These are phyloP conservation scores for Debaryomyces nepalensis DNA, from an alignment of 1,139 yeast species.

Conservation along the genomic window DNA sequence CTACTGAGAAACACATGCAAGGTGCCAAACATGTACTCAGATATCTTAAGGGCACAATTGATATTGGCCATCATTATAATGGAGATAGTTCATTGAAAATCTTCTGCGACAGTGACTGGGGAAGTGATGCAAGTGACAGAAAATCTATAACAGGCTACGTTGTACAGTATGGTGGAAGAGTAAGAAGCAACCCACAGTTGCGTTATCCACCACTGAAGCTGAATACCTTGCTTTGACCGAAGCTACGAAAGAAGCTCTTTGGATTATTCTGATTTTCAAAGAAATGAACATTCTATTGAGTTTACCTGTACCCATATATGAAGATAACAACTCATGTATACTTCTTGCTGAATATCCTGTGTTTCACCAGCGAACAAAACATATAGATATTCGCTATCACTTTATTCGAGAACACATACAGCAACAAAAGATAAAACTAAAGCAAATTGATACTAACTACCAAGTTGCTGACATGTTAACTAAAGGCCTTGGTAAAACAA, in stretches of 20 bases:
- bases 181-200: conserved; percentile 18
- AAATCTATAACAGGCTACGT: conserved; percentile 17
- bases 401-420: neutral
- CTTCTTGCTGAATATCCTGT: neutral
- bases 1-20: neutral
- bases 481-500: neutral
- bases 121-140: conserved; percentile 7
- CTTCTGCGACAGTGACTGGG: conserved; percentile 10
- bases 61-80: neutral
- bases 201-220: conserved; percentile 20
- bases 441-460: neutral
- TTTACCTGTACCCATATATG: too few species aligned
- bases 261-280: conserved; percentile 12
- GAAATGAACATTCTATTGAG: too few species aligned
- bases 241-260: conserved; percentile 18
- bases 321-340: conserved; percentile 1
- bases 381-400: neutral
- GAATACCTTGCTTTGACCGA: conserved; percentile 21
- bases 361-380: neutral
- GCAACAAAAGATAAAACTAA: neutral
- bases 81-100: neutral
- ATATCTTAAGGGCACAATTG: neutral
- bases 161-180: conserved; percentile 19
- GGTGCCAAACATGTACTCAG: neutral
- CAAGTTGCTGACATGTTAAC: neutral